Percentiles rank a stretch among this genome's conserved stretches.
Conservation (phyloP, 768 basidiomycete species). For the Megacollybia marginata region DNA sequence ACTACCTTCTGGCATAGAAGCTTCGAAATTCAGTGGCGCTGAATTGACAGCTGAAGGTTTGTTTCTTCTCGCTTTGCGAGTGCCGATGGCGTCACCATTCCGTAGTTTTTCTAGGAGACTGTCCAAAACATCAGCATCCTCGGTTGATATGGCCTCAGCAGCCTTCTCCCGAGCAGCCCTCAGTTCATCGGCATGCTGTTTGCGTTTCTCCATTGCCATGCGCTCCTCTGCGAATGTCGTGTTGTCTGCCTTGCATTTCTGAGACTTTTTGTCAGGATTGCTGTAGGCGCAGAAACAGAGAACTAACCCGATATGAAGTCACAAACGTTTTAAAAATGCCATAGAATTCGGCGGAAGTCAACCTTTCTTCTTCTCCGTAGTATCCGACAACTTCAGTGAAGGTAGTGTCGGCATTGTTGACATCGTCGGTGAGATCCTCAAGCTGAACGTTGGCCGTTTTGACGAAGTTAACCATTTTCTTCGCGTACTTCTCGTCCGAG, state of each 20-base stretch:
- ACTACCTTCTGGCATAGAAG: conserved; percentile 22
- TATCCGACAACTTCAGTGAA: conserved; percentile 84
- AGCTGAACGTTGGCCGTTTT: conserved; percentile 68
- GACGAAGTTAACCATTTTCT: conserved; percentile 89
- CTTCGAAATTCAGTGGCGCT: conserved; percentile 25
- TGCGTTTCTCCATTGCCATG: conserved; percentile 59
- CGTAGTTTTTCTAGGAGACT: conserved; percentile 64
- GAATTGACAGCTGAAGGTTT: conserved; percentile 26
- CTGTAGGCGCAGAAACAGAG: background rate
- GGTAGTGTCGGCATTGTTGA: conserved; percentile 76
- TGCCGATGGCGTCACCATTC: conserved; percentile 60
- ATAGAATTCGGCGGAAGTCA: conserved; percentile 89
- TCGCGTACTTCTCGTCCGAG: conserved; percentile 70
- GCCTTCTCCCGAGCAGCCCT: conserved; percentile 47
- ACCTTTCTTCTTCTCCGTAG: conserved; percentile 88
- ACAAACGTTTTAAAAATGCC: conserved; percentile 96
- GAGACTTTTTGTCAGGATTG: conserved; percentile 6
- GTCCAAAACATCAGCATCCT: conserved; percentile 62
- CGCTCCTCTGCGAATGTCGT: conserved; percentile 67
- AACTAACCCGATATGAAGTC: conserved; percentile 77
- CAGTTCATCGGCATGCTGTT: conserved; percentile 57
- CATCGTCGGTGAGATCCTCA: conserved; percentile 80
- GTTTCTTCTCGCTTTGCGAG: conserved; percentile 35
- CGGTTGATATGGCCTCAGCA: conserved; percentile 30
- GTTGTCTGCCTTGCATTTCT: conserved; percentile 90